Conservation (phyloP, 805 yeast genomes). For the Wickerhamiella bombiphila region DNA sequence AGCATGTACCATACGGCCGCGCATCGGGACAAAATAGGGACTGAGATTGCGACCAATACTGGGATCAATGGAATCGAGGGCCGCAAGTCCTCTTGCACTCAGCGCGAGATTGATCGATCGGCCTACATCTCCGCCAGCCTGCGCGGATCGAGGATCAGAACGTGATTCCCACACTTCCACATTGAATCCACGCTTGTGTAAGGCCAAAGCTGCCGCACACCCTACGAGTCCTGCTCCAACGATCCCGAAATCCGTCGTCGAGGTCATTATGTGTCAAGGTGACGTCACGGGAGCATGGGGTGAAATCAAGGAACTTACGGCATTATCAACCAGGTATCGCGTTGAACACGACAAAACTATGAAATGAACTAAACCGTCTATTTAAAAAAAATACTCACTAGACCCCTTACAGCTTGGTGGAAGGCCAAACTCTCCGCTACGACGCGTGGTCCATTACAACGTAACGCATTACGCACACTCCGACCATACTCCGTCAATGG, state of each 20-base stretch:
- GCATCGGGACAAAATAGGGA: constrained; percentile 62
- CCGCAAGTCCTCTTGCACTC: constrained; percentile 67
- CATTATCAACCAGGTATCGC: too few relatives aligned
- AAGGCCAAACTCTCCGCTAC: too few relatives aligned
- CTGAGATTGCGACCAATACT: constrained; percentile 43
- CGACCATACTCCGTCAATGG: neutral
- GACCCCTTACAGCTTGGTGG: too few relatives aligned
- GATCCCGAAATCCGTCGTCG: constrained; percentile 23
- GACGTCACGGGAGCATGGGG: too few relatives aligned
- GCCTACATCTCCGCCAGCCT: constrained; percentile 9
- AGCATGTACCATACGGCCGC: constrained; percentile 82
- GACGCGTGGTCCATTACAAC: too few relatives aligned
- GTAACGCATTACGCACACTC: too few relatives aligned
- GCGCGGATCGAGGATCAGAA: constrained; percentile 35
- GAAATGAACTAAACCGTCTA: neutral
- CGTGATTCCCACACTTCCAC: constrained; percentile 65
- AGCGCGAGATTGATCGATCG: constrained; percentile 75
- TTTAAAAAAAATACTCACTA: too few relatives aligned
- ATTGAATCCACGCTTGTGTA: constrained; percentile 52
- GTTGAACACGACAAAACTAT: neutral
- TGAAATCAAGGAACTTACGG: too few relatives aligned
- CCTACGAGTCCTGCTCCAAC: constrained; percentile 92
- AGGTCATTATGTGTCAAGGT: neutral
- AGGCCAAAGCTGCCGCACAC: constrained; percentile 66
- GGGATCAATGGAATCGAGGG: constrained; percentile 47